phyloP scores from a whole-genome alignment of 1,284 basidiomycete species.

The Rhizoctonia solani region DNA sequence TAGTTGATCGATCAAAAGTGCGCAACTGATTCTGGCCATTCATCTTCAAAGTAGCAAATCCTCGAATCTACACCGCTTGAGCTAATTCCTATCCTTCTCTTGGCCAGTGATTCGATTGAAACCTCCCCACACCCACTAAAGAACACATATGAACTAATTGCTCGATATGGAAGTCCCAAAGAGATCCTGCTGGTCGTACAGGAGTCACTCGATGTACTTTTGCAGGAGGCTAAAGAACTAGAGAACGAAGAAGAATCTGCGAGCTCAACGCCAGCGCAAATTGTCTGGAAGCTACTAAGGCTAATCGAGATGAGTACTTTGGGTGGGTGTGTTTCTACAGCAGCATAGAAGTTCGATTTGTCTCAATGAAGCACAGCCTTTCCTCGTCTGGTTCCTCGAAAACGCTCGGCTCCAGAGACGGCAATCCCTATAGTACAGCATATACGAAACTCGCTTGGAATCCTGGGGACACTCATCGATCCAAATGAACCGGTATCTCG shows the following conservation, averaged over 20 bases:
- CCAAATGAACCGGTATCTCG: neutral
- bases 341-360: neutral
- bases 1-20: neutral
- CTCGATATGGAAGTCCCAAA: slow-evolving; percentile 22
- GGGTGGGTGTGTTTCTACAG: neutral
- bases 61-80: slow-evolving; percentile 25
- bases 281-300: slow-evolving; percentile 12
- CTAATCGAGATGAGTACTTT: slow-evolving; percentile 11
- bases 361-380: neutral
- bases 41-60: neutral
- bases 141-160: neutral
- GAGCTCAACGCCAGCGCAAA: neutral
- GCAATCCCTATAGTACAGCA: slow-evolving; percentile 12
- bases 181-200: slow-evolving; percentile 16
- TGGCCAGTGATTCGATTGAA: neutral
- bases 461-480: neutral
- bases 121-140: neutral
- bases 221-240: neutral
- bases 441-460: slow-evolving; percentile 3
- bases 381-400: slow-evolving; percentile 16
- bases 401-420: slow-evolving; percentile 24
- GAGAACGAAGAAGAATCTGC: neutral
- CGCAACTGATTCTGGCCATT: neutral
- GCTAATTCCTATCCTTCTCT: slow-evolving; percentile 3
- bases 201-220: slow-evolving; percentile 7